Evolutionary conservation across 306 rosid genomes (phyloP).

Genomic region (Vachellia collinsii): DNA sequence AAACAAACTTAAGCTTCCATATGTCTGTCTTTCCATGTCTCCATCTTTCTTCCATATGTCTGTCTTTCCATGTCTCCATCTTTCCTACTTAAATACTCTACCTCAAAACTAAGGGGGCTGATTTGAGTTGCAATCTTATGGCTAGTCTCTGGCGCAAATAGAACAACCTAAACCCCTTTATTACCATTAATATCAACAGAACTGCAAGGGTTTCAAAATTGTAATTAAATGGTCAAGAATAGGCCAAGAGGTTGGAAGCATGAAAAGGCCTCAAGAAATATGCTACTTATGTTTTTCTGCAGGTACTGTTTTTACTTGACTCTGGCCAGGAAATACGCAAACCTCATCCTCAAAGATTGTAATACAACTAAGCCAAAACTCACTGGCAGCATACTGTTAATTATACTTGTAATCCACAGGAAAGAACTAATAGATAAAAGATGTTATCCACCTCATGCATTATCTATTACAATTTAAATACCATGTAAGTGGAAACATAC

Average conservation of each 20-base stretch:
- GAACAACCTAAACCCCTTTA: slow-evolving; percentile 8
- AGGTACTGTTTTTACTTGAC: neutral
- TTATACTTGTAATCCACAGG: neutral
- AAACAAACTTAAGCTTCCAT: neutral
- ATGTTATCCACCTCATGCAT: neutral
- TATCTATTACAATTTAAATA: slow-evolving; percentile 9
- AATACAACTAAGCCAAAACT: neutral
- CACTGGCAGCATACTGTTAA: neutral
- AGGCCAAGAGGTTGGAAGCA: slow-evolving; percentile 24
- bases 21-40: neutral
- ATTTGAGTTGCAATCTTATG: neutral
- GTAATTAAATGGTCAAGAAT: neutral
- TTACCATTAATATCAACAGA: slow-evolving; percentile 2
- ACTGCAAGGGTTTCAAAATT: neutral
- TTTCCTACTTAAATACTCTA: neutral
- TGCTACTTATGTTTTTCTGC: neutral
- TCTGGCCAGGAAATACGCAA: neutral
- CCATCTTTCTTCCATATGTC: no score
- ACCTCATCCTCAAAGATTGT: neutral
- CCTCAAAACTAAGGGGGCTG: neutral
- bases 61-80: neutral
- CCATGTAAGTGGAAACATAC: slow-evolving; percentile 50
- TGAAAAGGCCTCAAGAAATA: slow-evolving; percentile 14
- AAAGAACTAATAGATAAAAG: slow-evolving; percentile 9
- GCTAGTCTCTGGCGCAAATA: neutral